phyloP scores from a whole-genome alignment of 2,329 filamentous ascomycete species.

The Fusarium floridanum region DNA sequence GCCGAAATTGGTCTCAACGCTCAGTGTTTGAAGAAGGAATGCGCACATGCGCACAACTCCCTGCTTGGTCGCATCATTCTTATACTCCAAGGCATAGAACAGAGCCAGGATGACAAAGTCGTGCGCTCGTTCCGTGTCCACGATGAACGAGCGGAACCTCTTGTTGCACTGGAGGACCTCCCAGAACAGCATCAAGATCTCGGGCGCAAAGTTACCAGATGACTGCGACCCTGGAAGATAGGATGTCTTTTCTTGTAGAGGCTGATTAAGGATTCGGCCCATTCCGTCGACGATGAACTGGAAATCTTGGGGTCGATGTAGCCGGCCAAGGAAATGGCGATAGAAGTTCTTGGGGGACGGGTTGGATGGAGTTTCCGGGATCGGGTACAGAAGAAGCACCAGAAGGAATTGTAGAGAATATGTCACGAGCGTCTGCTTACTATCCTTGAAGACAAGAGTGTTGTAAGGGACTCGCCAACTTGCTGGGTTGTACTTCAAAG shows the following conservation, averaged over 20 bases:
- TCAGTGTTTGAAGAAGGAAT: slow-evolving; percentile 95
- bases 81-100: slow-evolving; percentile 93
- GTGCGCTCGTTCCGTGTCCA: slow-evolving; percentile 92
- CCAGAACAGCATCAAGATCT: slow-evolving; percentile 98
- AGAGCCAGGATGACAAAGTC: slow-evolving; percentile 92
- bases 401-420: slow-evolving; percentile 94
- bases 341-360: slow-evolving; percentile 88
- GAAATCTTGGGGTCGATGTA: slow-evolving; percentile 96
- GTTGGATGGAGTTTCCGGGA: slow-evolving; percentile 79
- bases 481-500: slow-evolving; percentile 94
- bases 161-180: slow-evolving; percentile 98
- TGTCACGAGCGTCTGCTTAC: slow-evolving; percentile 89
- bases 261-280: slow-evolving; percentile 91
- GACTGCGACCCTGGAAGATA: slow-evolving; percentile 89
- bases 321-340: slow-evolving; percentile 88
- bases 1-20: slow-evolving; percentile 91
- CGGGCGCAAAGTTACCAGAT: slow-evolving; percentile 87
- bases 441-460: slow-evolving; percentile 89
- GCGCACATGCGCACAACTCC: slow-evolving; percentile 96
- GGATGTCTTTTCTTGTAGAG: slow-evolving; percentile 87
- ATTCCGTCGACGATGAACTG: slow-evolving; percentile 97
- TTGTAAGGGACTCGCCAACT: slow-evolving; percentile 96
- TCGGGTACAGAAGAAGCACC: slow-evolving; percentile 85
- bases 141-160: slow-evolving; percentile 94
- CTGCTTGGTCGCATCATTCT: slow-evolving; percentile 86